Evolutionary conservation across 805 yeast genomes (phyloP), one percentile per base, ranked within the genome.

Genomic region (Ogataea wickerhamii): DNA sequence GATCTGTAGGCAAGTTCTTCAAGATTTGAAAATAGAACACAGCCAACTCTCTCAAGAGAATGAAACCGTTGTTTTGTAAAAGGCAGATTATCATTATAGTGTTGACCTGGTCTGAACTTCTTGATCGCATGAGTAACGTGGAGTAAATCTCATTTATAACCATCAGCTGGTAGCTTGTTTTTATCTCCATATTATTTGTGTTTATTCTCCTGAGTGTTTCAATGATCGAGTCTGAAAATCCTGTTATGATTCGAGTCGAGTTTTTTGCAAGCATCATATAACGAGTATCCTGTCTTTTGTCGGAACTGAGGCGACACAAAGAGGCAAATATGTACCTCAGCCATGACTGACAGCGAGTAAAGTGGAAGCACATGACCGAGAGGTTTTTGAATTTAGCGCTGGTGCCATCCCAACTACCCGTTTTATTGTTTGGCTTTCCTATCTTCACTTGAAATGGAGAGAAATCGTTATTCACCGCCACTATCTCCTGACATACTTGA

Each of bases 361-460:
- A 56, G 26, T 80, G 66, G 43, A 67, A 68, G 37, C 87, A 68
- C 8, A 79, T 55, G 44, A 80, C 78, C 2, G 75, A 59, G 0
- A 82, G 62, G 49, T 83, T 84, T 45, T 82, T 82, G 60, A 67
- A 77, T 47, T 78, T 79, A 0, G 83, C 74, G 28, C 77, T 68
- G 0, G 76, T 72, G 28, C 69, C 70, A 24, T 69, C 71, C 40
- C 66, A 53, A 58, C 38, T 64, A 54, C 33, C 56, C 43, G 18
- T 54, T 52, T 26, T 66, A 48, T 33, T 62, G 4, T 53, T 45
- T 0, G 77, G 78, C 18, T 71, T 70, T 2, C 63, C 64, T 0
- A 69, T 58, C 40, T 66, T 68, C 6, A 77, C 64, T 31, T 71
- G 67, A 12, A 70, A 53, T 2, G 70, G 70, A 3, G 72, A 66